Conservation (phyloP, 148 eudicot species). For the Amaranthus hypochondriacus region DNA sequence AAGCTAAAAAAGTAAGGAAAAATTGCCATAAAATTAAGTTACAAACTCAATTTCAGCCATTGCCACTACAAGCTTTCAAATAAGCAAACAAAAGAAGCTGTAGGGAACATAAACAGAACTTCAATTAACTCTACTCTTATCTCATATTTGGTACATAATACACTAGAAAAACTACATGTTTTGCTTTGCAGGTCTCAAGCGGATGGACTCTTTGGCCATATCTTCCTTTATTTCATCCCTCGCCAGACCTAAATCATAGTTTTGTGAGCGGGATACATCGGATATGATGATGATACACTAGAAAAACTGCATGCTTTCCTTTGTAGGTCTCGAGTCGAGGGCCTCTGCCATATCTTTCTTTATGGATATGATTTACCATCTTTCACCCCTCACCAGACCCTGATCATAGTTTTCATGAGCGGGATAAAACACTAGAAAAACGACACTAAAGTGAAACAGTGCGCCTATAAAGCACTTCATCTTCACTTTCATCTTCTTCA, state of each 20-base stretch:
- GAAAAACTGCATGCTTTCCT: too few species aligned
- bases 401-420: too few species aligned
- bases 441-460: slow-evolving; percentile 66
- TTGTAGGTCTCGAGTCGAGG: too few species aligned
- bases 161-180: slow-evolving; percentile 12
- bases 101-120: slow-evolving; percentile 4
- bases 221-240: too few species aligned
- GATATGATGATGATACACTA: too few species aligned
- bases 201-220: too few species aligned
- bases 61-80: background rate
- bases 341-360: too few species aligned
- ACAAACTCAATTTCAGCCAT: background rate
- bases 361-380: too few species aligned
- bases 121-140: slow-evolving; percentile 9
- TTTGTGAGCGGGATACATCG: too few species aligned
- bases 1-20: background rate
- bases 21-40: background rate
- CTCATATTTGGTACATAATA: slow-evolving; percentile 19
- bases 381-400: too few species aligned
- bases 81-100: background rate
- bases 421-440: slow-evolving; percentile 2
- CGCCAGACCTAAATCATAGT: too few species aligned
- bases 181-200: too few species aligned
- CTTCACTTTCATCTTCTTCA: slow-evolving; percentile 85
- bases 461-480: slow-evolving; percentile 81